Base-by-base conservation (phyloP, 2,329 filamentous ascomycete genomes). In the Aspergillus carbonarius region DNA sequence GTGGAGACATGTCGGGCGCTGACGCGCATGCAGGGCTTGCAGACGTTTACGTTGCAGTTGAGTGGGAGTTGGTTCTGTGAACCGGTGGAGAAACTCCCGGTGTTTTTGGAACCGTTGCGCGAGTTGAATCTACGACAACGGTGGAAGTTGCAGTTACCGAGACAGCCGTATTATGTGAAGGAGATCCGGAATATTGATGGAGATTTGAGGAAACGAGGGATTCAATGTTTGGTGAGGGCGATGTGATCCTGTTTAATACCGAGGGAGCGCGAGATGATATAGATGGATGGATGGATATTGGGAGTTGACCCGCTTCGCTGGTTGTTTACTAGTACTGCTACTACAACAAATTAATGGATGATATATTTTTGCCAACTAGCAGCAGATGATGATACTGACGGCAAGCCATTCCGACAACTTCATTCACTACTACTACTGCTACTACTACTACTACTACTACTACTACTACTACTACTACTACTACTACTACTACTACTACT, bases 11-110 rank as follows among this genome's bases (percentile, higher is more conserved):
- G 74, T 60, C 62, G 57, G 17, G 63, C 70, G 0, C 57, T 76
- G 2, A 57, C 61, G 0, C 44, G 56, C 23, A 66, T 76, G 35
- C 61, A 64, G 1, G 51, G 54, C 0, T 61, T 76, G 17, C 67
- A 70, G 37, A 62, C 66, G 2, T 76, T 76, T 47, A 68, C 68
- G 7, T 58, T 76, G 17, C 60, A 71, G 15, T 59, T 76, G 1
- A 68, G 65, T 2, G 70, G 69, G 4, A 73, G 64, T 30, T 76
- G 74, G 74, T 76, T 75, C 60, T 65, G 72, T 32, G 74, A 76
- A 59, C 66, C 69, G 1, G 68, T 71, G 8, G 73, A 74, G 64
- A 74, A 70, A 63, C 58, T 76, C 17, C 70, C 68, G 0, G 59
- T 71, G 3, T 76, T 76, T 58, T 52, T 76, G 15, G 73, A 74